phyloP scores from a whole-genome alignment of 352 stramenopile genomes.

The Phytophthora kernoviae region DNA sequence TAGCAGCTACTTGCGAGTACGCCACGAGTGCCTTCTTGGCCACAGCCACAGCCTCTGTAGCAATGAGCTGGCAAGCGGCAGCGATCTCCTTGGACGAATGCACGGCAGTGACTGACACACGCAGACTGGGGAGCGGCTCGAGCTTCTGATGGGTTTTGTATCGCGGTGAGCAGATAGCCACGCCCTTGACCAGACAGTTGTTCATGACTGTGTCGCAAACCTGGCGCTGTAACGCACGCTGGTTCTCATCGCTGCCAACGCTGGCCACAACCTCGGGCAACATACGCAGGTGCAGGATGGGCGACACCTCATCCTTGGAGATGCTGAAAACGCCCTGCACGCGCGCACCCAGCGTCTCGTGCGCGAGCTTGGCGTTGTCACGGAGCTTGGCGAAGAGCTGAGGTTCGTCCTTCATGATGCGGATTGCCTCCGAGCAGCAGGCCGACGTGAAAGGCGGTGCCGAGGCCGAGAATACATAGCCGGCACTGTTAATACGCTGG shows the following conservation, averaged over 20 bases:
- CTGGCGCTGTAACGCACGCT: slow-evolving; percentile 53
- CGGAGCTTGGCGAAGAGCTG: slow-evolving; percentile 73
- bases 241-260: slow-evolving; percentile 49
- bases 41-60: slow-evolving; percentile 57
- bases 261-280: slow-evolving; percentile 43
- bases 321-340: slow-evolving; percentile 50
- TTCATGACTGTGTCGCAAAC: slow-evolving; percentile 73
- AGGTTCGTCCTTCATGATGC: slow-evolving; percentile 82
- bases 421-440: slow-evolving; percentile 86
- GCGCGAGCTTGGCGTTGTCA: slow-evolving; percentile 64
- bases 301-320: slow-evolving; percentile 67
- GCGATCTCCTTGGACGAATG: slow-evolving; percentile 65
- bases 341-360: slow-evolving; percentile 50
- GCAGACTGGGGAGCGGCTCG: slow-evolving; percentile 74
- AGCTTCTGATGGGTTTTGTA: slow-evolving; percentile 72
- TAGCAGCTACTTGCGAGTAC: slow-evolving; percentile 12
- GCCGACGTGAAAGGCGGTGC: slow-evolving; percentile 95
- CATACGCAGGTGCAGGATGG: slow-evolving; percentile 74
- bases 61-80: slow-evolving; percentile 59
- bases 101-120: slow-evolving; percentile 74
- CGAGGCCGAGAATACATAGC: slow-evolving; percentile 99
- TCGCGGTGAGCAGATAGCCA: slow-evolving; percentile 74
- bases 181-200: slow-evolving; percentile 60
- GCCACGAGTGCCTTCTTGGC: slow-evolving; percentile 49
- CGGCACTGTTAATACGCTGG: slow-evolving; percentile 97